A percentile compares a stretch with the other conserved stretches of the same genome.
phyloP scores from a whole-genome alignment of 2,329 filamentous ascomycete species.

The Fusarium sp. region DNA sequence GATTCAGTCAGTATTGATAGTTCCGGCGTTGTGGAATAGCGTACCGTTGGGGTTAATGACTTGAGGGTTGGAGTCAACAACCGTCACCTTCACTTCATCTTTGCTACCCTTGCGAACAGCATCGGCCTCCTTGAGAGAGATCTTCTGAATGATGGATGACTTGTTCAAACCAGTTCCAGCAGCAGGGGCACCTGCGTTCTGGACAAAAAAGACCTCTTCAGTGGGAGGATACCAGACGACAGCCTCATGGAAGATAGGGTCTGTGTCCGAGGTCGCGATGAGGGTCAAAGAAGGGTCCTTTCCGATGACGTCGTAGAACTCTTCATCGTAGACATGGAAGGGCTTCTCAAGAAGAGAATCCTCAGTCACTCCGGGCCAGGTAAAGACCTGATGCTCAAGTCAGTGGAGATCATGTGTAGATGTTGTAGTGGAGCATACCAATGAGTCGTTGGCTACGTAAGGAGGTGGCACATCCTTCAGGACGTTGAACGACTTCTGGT shows the following conservation, averaged over 20 bases:
- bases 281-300: constrained; percentile 62
- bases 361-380: constrained; percentile 43
- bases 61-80: constrained; percentile 58
- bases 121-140: constrained; percentile 59
- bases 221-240: constrained; percentile 63
- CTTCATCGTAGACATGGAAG: constrained; percentile 59
- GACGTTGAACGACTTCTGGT: constrained; percentile 43
- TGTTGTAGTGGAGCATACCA: constrained; percentile 10
- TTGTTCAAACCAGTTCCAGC: constrained; percentile 65
- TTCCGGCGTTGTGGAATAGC: not conserved
- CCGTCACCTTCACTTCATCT: constrained; percentile 57
- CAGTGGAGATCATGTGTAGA: not conserved
- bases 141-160: constrained; percentile 64
- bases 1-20: not conserved
- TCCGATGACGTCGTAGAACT: constrained; percentile 65
- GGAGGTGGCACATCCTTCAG: constrained; percentile 38
- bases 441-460: constrained; percentile 27
- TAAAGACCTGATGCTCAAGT: constrained; percentile 6
- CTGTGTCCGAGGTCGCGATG: constrained; percentile 58
- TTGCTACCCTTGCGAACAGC: constrained; percentile 36
- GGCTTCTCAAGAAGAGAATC: constrained; percentile 40
- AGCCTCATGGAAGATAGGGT: constrained; percentile 68
- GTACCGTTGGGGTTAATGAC: constrained; percentile 64
- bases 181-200: constrained; percentile 61
- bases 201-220: constrained; percentile 67